Evolutionary conservation across 257 asterid genomes (phyloP), one percentile per base, ranked within the genome.

Genomic region (Solanum rostratum): DNA sequence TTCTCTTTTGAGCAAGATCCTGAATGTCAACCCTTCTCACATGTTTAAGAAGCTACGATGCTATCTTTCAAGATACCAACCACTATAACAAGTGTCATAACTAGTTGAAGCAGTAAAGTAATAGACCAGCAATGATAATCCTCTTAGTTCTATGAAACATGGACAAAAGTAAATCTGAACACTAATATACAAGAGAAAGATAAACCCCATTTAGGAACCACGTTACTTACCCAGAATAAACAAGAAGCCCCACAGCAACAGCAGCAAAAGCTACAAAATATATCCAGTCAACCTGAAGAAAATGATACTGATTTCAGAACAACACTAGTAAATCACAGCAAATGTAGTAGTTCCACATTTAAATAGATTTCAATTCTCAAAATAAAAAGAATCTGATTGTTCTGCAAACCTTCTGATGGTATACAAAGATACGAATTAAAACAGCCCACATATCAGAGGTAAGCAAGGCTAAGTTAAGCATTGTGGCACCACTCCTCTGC

Each of bases 391-490:
- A 78, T 15, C 62, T 53, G 62, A 16, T 78, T 49, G 63, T 27
- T 78, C 82, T 49, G 63, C 88, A 20, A 55, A 95, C 99, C 99
- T 95, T 94, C 82, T 95, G 95, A 84, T 93, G 94, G 88, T 95
- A 95, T 46, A 97, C 99, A 37, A 95, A 95, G 85, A 93, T 91
- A 45, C 99, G 97, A 88, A 95, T 95, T 81, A 94, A 39, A 83
- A 95, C 98, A 14, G 99, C 98, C 99, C 99, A 95, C 99, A 95
- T 94, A 84, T 95, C 99, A 24, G 99, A 95, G 82, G 99, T 94
- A 81, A 95, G 97, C 85, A 95, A 89, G 22, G 99, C 94, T 78
- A 95, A 89, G 81, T 95, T 95, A 19, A 95, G 89, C 99, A 95
- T 94, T 33, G 99, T 90, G 39, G 99, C 85, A 79, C 99, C 99